Percentiles rank a stretch among this genome's conserved stretches.
These are phyloP conservation scores for Gnomoniopsis sp. DNA, from an alignment of 2,329 filamentous ascomycete species.

Conservation along the genomic window DNA sequence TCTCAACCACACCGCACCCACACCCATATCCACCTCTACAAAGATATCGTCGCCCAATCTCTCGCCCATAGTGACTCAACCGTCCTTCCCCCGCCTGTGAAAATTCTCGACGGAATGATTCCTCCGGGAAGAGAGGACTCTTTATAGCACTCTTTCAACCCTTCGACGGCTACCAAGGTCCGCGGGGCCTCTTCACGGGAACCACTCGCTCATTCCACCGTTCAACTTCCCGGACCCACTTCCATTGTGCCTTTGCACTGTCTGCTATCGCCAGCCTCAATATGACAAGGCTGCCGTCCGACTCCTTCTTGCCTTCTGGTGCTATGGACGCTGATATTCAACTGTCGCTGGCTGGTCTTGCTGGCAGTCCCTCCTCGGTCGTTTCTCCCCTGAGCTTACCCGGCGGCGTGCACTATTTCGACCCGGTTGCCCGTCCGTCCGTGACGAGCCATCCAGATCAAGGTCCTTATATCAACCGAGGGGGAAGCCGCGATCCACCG, in stretches of 20 bases:
- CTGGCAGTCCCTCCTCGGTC: constrained; percentile 31
- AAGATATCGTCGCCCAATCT: constrained; percentile 6
- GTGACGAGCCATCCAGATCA: constrained; percentile 21
- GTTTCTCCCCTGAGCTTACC: constrained; percentile 39
- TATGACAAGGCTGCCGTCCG: constrained; percentile 40
- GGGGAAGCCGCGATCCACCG: constrained; percentile 19
- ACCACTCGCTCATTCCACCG: not conserved
- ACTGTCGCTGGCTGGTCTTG: constrained; percentile 23
- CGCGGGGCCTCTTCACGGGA: not conserved
- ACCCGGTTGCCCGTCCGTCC: constrained; percentile 24
- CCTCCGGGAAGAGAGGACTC: not conserved
- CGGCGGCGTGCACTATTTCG: constrained; percentile 35
- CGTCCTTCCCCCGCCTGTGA: not conserved
- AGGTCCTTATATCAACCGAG: constrained; percentile 9
- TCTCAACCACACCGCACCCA: not conserved
- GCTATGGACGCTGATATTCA: constrained; percentile 32
- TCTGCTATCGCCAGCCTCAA: constrained; percentile 8
- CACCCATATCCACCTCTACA: not conserved
- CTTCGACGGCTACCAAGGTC: not conserved
- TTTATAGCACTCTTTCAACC: not conserved
- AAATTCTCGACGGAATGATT: not conserved
- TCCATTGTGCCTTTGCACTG: too few relatives aligned
- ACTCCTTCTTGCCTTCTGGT: constrained; percentile 41
- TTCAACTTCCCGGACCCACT: not conserved
- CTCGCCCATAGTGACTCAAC: not conserved